A percentile compares a stretch with the other conserved stretches of the same genome.
phyloP scores from a whole-genome alignment of 2,329 filamentous ascomycete species.

The Scopulariopsis brevicaulis region DNA sequence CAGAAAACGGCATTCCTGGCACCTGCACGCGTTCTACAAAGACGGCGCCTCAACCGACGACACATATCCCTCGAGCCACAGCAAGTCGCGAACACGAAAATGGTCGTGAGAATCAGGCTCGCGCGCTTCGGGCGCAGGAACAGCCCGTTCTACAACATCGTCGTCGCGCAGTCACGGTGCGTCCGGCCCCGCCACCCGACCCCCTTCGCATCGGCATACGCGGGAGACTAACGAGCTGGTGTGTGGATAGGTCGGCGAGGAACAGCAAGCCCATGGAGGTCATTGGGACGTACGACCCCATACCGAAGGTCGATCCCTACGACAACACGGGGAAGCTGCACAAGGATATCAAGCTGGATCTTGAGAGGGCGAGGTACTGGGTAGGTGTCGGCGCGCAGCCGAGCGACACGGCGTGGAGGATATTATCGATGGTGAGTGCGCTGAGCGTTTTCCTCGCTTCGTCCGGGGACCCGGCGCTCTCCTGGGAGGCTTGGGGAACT shows the following conservation, averaged over 20 bases:
- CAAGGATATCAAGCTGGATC: constrained; percentile 88
- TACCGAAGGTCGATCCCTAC: constrained; percentile 50
- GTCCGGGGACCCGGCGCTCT: background rate
- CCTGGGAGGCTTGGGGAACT: background rate
- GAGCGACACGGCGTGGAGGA: constrained; percentile 76
- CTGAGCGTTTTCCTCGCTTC: background rate
- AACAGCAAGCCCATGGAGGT: constrained; percentile 89
- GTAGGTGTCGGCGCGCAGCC: constrained; percentile 94
- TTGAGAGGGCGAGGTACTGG: constrained; percentile 81
- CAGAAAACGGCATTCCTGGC: background rate
- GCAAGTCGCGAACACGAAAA: constrained; percentile 25
- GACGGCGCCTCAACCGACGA: background rate
- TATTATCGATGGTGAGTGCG: constrained; percentile 67
- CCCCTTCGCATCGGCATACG: background rate
- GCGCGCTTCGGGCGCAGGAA: constrained; percentile 87
- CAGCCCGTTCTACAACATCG: constrained; percentile 93
- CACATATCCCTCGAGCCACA: background rate
- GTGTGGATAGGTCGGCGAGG: constrained; percentile 59
- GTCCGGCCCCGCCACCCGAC: constrained; percentile 10
- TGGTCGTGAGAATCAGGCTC: constrained; percentile 91
- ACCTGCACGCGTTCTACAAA: background rate
- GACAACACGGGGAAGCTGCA: constrained; percentile 56
- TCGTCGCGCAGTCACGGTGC: constrained; percentile 85
- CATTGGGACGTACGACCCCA: constrained; percentile 65
- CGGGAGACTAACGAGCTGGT: background rate